phyloP scores from a whole-genome alignment of 768 basidiomycete species.

The Calocybe cyanea region DNA sequence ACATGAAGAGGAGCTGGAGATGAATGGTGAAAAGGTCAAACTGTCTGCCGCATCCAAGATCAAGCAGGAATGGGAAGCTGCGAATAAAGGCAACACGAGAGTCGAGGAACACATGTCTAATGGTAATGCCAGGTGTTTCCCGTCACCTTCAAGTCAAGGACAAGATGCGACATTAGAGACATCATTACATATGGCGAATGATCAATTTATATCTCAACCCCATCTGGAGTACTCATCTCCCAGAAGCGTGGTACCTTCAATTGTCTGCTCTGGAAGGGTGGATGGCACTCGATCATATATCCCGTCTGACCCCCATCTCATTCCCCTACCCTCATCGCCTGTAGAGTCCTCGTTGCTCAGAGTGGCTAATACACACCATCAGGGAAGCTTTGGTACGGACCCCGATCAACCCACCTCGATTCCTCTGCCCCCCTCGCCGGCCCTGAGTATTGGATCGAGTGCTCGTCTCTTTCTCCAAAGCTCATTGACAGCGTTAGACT shows the following conservation, averaged over 20 bases:
- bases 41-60: conserved; percentile 47
- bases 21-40: conserved; percentile 12
- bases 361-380: neutral
- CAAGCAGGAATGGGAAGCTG: conserved; percentile 51
- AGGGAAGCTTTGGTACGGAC: neutral
- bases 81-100: conserved; percentile 29
- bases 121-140: no score
- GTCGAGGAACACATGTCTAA: no score
- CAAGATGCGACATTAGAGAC: no score
- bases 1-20: conserved; percentile 9
- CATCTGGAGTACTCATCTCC: no score
- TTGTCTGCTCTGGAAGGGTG: no score
- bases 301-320: conserved; percentile 7
- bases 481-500: neutral
- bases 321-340: conserved; percentile 16
- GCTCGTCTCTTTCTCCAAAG: neutral
- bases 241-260: no score
- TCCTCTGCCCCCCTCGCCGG: conserved; percentile 16
- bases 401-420: conserved; percentile 6
- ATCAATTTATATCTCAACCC: no score
- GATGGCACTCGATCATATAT: no score
- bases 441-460: neutral
- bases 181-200: no score
- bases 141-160: no score
- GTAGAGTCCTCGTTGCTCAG: neutral